Base-by-base conservation (phyloP, 2,329 filamentous ascomycete species). In the Sordariomycetes sp. region DNA sequence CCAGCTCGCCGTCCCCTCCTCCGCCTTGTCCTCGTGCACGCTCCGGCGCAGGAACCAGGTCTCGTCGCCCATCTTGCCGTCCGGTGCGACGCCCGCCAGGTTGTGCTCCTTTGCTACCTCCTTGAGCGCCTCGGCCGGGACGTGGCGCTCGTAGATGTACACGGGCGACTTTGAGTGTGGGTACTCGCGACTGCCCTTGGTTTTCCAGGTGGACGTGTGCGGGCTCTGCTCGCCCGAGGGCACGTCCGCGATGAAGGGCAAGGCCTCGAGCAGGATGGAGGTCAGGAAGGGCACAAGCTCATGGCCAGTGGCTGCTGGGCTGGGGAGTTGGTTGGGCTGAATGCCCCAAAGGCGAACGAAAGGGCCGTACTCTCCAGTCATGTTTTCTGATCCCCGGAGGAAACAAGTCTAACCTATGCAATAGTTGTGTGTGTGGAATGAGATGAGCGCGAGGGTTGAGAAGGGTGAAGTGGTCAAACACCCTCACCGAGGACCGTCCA, bases 11-110 rank as follows among this genome's bases (percentile, higher is more conserved):
- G 76, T 76, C 8, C 72, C 68, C 17, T 46, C 46, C 25, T 55
- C 57, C 14, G 61, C 56, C 6, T 53, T 57, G 46, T 80, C 67
- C 37, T 60, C 59, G 50, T 86, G 82, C 27, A 71, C 56, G 49
- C 75, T 82, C 29, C 67, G 67, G 36, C 82, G 68, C 26, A 72
- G 72, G 34, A 69, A 70, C 82, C 82, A 86, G 14, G 63, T 68
- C 54, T 82, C 79, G 2, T 50, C 33, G 17, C 42, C 43, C 14
- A 48, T 21, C 23, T 44, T 46, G 6, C 32, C 24, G 7, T 39
- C 40, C 18, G 27, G 4, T 19, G 37, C 38, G 12, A 51, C 38
- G 8, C 46, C 39, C 2, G 48, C 43, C 5, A 49, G 48, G 33
- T 52, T 49, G 39, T 56, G 52, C 39, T 51, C 46, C 23, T 53